These are phyloP conservation scores for Aspergillus pseudotamarii DNA, from an alignment of 2,329 filamentous ascomycete genomes.

Conservation along the genomic window DNA sequence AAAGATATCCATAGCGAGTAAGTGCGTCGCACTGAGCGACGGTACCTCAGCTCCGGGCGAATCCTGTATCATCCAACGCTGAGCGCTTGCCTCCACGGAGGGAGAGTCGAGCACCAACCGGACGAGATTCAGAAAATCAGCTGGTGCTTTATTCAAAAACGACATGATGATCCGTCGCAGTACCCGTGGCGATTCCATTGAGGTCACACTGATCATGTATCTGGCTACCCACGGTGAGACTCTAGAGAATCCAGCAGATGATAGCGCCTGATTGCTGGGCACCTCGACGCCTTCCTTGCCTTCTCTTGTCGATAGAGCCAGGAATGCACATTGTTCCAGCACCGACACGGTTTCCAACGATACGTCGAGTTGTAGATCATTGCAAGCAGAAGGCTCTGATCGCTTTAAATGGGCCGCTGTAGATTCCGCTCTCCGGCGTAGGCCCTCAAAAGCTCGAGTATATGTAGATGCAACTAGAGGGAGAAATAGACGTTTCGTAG, in stretches of 20 bases:
- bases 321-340: slow-evolving; percentile 25
- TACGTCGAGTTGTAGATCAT: slow-evolving; percentile 11
- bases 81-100: background rate
- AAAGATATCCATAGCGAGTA: slow-evolving; percentile 29
- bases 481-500: slow-evolving; percentile 20
- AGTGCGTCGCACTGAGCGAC: slow-evolving; percentile 14
- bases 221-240: slow-evolving; percentile 40
- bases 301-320: slow-evolving; percentile 18
- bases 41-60: slow-evolving; percentile 1
- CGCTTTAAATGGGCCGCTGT: slow-evolving; percentile 8
- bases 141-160: slow-evolving; percentile 45
- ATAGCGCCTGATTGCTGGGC: background rate
- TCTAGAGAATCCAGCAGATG: slow-evolving; percentile 12
- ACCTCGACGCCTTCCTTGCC: background rate
- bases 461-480: slow-evolving; percentile 23
- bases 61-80: slow-evolving; percentile 5
- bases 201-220: slow-evolving; percentile 42
- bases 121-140: slow-evolving; percentile 38
- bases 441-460: slow-evolving; percentile 12
- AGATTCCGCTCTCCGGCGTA: slow-evolving; percentile 16
- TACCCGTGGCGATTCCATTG: slow-evolving; percentile 33
- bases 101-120: slow-evolving; percentile 32
- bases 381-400: background rate
- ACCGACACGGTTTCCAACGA: slow-evolving; percentile 22
- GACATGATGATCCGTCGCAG: slow-evolving; percentile 44